Conservation (phyloP, 148 eudicot species). For the Rhododendron mucronatum region DNA sequence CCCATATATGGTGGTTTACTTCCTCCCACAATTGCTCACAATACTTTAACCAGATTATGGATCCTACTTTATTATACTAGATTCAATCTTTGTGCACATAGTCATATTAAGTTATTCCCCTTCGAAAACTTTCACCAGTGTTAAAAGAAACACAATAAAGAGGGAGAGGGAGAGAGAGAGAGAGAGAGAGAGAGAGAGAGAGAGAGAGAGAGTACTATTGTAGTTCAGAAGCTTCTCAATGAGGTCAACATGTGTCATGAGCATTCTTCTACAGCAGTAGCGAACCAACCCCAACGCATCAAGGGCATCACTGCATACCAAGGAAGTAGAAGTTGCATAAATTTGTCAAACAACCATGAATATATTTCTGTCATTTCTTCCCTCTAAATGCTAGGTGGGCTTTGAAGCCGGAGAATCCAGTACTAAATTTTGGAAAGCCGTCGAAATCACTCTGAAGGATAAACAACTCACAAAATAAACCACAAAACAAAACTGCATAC, state of each 20-base stretch:
- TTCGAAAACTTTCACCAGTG: too few species aligned
- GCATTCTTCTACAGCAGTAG: slow-evolving; percentile 93
- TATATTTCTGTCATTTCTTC: neutral
- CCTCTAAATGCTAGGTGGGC: neutral
- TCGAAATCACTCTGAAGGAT: neutral
- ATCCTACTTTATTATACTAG: neutral
- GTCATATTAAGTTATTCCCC: too few species aligned
- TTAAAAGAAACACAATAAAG: too few species aligned
- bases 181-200: neutral
- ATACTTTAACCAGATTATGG: neutral
- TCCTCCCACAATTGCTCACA: neutral
- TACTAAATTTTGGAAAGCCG: neutral
- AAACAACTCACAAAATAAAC: neutral
- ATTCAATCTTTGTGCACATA: neutral
- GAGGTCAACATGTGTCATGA: slow-evolving; percentile 96
- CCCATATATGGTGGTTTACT: neutral
- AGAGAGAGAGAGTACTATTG: slow-evolving; percentile 49
- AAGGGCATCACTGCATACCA: slow-evolving; percentile 74
- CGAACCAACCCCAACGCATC: slow-evolving; percentile 90
- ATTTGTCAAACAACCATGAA: neutral
- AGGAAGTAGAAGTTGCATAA: neutral
- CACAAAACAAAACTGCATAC: neutral
- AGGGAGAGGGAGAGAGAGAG: too few species aligned
- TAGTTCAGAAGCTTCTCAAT: slow-evolving; percentile 97
- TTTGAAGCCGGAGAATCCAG: neutral